Conservation (phyloP, 1,139 yeast genomes). For the Candida freyschussii region DNA sequence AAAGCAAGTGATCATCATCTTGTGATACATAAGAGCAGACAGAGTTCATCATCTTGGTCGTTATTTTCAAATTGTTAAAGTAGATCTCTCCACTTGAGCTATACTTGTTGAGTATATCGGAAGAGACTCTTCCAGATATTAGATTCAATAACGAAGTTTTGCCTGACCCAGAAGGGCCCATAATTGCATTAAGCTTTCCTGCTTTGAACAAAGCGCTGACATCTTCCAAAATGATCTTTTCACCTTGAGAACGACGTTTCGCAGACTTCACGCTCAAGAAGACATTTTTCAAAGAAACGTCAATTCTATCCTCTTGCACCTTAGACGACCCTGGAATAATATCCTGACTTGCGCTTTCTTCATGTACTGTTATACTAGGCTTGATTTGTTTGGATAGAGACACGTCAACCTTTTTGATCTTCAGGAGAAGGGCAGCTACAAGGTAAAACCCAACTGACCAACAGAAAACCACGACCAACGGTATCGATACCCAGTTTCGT, state of each 20-base stretch:
- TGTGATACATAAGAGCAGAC: constrained; percentile 77
- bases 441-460: constrained; percentile 56
- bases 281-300: constrained; percentile 11
- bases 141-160: constrained; percentile 69
- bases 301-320: constrained; percentile 7
- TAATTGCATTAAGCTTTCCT: constrained; percentile 65
- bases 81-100: constrained; percentile 36
- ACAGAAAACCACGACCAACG: constrained; percentile 55
- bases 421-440: constrained; percentile 8
- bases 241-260: too few relatives aligned
- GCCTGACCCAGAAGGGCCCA: constrained; percentile 91
- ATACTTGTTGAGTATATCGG: constrained; percentile 33
- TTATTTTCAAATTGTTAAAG: constrained; percentile 39
- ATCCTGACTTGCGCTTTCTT: background rate
- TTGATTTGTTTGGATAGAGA: constrained; percentile 14
- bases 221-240: constrained; percentile 37
- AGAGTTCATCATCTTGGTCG: constrained; percentile 42
- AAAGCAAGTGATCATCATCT: constrained; percentile 67
- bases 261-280: constrained; percentile 10
- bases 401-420: constrained; percentile 11
- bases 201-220: constrained; percentile 57
- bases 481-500: constrained; percentile 59
- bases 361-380: background rate
- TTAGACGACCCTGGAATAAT: constrained; percentile 2
- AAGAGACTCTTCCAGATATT: constrained; percentile 57